Conservation (phyloP, 441 rosid genomes). For the Populus hybrid region DNA sequence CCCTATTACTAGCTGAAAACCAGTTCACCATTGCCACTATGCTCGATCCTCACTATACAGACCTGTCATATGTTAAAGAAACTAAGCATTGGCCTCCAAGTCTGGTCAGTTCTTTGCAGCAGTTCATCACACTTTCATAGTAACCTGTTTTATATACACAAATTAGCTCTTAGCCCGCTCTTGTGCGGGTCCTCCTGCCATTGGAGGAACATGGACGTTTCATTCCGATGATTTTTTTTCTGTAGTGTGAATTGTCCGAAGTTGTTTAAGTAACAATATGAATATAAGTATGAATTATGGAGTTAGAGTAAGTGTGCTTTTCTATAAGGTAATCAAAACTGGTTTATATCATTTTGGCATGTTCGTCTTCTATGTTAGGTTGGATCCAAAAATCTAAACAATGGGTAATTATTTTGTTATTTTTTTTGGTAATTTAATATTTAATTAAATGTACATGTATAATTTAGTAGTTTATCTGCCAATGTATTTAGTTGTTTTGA, state of each 20-base stretch:
- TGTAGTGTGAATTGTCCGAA: not conserved
- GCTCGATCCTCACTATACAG: conserved; percentile 57
- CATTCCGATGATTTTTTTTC: not conserved
- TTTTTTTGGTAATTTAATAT: too few species aligned
- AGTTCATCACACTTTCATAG: conserved; percentile 54
- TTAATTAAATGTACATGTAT: too few species aligned
- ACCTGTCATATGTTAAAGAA: conserved; percentile 49
- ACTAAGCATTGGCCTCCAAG: conserved; percentile 70
- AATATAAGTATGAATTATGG: not conserved
- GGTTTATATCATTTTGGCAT: not conserved
- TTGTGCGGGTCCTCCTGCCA: not conserved
- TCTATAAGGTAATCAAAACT: not conserved
- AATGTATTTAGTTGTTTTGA: too few species aligned
- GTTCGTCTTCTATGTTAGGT: too few species aligned
- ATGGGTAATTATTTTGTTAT: too few species aligned
- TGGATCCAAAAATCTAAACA: too few species aligned
- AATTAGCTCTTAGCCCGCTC: not conserved
- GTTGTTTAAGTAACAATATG: not conserved
- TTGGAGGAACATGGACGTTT: not conserved
- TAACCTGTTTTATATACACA: conserved; percentile 1
- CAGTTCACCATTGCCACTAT: conserved; percentile 57
- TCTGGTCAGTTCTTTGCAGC: conserved; percentile 52
- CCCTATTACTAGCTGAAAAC: conserved; percentile 56
- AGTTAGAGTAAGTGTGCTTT: not conserved
- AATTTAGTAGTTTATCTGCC: too few species aligned